Evolutionary conservation across 768 basidiomycete genomes (phyloP).

Genomic region (Termitomyces sp.): DNA sequence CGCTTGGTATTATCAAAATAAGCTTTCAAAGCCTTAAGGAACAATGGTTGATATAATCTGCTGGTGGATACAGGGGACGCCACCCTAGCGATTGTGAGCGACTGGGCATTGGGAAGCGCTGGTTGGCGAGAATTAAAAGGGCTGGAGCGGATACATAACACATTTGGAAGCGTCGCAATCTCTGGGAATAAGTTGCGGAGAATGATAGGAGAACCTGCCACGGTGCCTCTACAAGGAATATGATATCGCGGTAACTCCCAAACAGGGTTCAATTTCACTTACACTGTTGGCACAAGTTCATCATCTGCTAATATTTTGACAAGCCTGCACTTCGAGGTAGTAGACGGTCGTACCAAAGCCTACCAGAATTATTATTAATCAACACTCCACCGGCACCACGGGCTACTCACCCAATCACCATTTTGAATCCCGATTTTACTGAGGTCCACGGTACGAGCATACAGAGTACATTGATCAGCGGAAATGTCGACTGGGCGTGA

Average conservation of each 20-base stretch:
- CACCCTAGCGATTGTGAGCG: conserved; percentile 75
- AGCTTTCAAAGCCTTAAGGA: conserved; percentile 54
- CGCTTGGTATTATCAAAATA: conserved; percentile 54
- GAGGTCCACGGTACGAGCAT: conserved; percentile 59
- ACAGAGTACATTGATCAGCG: conserved; percentile 53
- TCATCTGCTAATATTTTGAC: conserved; percentile 56
- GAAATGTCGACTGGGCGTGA: conserved; percentile 23
- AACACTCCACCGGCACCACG: neutral
- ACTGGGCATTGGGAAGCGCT: conserved; percentile 60
- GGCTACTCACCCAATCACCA: conserved; percentile 67
- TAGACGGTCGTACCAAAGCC: conserved; percentile 44
- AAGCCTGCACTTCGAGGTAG: conserved; percentile 38
- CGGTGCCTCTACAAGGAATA: conserved; percentile 28
- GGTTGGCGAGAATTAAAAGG: conserved; percentile 59
- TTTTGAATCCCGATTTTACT: conserved; percentile 60
- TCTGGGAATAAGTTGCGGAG: conserved; percentile 45
- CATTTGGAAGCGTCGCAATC: conserved; percentile 15
- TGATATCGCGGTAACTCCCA: neutral
- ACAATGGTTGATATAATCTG: conserved; percentile 56
- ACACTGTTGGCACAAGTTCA: conserved; percentile 30
- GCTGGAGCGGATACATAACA: conserved; percentile 41
- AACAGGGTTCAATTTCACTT: conserved; percentile 13
- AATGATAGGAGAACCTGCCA: conserved; percentile 44
- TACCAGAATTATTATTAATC: conserved; percentile 21
- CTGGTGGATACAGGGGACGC: conserved; percentile 68